Evolutionary conservation across 192 early-diverging fungal genomes (phyloP).

Genomic region (Coemansia sp.): DNA sequence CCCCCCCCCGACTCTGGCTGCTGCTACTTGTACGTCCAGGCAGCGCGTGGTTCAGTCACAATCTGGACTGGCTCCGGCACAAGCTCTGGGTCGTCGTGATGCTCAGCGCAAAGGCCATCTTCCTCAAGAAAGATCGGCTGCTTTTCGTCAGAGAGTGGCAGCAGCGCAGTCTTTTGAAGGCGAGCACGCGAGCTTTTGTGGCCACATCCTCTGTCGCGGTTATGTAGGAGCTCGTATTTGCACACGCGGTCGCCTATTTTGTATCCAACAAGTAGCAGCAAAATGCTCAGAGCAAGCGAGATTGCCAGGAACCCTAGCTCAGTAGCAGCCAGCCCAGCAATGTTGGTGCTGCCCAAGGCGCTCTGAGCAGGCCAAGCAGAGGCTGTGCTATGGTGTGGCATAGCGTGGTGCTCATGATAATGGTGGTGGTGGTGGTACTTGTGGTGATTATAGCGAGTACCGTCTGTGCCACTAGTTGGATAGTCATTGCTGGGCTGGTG

Average conservation of each 20-base stretch:
- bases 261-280: constrained; percentile 32
- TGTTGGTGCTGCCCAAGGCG: not conserved
- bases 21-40: not conserved
- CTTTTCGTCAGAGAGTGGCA: not conserved
- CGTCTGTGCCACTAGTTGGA: not conserved
- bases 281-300: constrained; percentile 25
- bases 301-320: constrained; percentile 21
- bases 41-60: not conserved
- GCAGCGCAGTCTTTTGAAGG: not conserved
- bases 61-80: not conserved
- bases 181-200: constrained; percentile 10
- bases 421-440: constrained; percentile 6
- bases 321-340: constrained; percentile 11
- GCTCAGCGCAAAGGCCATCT: not conserved
- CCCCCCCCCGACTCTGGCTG: too few species aligned
- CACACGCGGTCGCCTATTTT: constrained; percentile 32
- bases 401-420: constrained; percentile 1
- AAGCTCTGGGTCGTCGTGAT: not conserved
- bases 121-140: constrained; percentile 16
- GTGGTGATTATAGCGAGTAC: not conserved
- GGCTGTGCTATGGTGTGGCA: not conserved
- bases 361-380: not conserved
- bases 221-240: constrained; percentile 14
- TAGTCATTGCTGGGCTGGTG: not conserved
- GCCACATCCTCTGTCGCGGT: constrained; percentile 5